phyloP scores from a whole-genome alignment of 1,284 basidiomycete species.

The Pterulicium gracile region DNA sequence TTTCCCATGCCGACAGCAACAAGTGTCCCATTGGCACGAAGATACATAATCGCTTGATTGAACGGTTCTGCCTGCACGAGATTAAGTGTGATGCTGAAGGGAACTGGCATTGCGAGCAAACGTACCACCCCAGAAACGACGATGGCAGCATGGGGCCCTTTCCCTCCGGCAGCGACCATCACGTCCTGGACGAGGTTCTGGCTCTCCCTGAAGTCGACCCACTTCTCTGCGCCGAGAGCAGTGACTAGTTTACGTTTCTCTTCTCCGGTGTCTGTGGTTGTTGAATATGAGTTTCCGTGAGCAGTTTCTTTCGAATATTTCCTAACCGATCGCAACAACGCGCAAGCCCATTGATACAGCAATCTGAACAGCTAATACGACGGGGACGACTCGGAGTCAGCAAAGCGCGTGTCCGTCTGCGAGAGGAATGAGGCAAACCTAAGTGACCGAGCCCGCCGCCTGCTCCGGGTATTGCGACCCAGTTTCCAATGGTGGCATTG shows the following conservation, averaged over 20 bases:
- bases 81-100: no score
- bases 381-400: neutral
- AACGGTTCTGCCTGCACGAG: conserved; percentile 36
- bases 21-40: conserved; percentile 44
- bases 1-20: conserved; percentile 47
- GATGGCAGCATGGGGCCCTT: conserved; percentile 58
- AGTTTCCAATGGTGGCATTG: conserved; percentile 44
- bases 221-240: conserved; percentile 55
- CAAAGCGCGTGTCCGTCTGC: neutral
- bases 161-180: conserved; percentile 44
- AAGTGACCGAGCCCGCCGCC: conserved; percentile 53
- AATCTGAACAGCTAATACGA: conserved; percentile 47
- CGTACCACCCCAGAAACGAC: conserved; percentile 37
- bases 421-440: conserved; percentile 37
- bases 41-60: conserved; percentile 53
- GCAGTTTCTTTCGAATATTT: no score
- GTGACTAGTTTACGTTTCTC: conserved; percentile 51
- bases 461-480: conserved; percentile 60
- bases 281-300: neutral
- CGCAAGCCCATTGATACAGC: conserved; percentile 54
- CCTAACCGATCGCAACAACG: conserved; percentile 55
- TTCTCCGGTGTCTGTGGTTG: conserved; percentile 44
- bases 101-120: conserved; percentile 1
- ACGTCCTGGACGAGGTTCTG: conserved; percentile 40
- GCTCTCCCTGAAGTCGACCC: conserved; percentile 57